These are phyloP conservation scores for Solanum etuberosum DNA, from an alignment of 257 asterid species.

Conservation along the genomic window DNA sequence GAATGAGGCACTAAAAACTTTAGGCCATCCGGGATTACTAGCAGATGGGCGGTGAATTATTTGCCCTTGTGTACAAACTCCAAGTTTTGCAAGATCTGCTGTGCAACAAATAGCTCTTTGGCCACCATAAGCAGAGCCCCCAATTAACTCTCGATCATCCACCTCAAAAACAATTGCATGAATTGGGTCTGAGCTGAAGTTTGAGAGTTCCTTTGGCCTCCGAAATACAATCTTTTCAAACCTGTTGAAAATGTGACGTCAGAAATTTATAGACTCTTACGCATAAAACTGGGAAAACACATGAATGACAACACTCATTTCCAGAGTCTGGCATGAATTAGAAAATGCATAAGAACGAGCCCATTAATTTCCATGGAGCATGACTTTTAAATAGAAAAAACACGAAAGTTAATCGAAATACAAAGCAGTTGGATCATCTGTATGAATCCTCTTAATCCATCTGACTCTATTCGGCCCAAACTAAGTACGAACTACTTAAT, in stretches of 20 bases:
- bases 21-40: constrained; percentile 85
- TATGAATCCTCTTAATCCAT: neutral
- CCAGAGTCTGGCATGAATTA: neutral
- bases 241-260: constrained; percentile 24
- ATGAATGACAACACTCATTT: neutral
- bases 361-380: neutral
- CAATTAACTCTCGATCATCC: constrained; percentile 73
- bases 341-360: neutral
- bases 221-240: constrained; percentile 68
- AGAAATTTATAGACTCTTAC: neutral
- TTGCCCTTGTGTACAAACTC: constrained; percentile 78
- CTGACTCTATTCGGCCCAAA: neutral
- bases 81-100: constrained; percentile 85
- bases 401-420: neutral
- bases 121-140: constrained; percentile 96
- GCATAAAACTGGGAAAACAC: neutral
- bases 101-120: constrained; percentile 95
- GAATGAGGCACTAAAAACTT: constrained; percentile 62
- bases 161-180: constrained; percentile 84
- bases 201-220: constrained; percentile 66
- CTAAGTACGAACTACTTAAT: neutral
- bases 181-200: constrained; percentile 55
- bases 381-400: neutral
- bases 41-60: constrained; percentile 77
- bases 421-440: neutral